phyloP scores from a whole-genome alignment of 2,329 filamentous ascomycete genomes.

The Sporothrix brasiliensis region DNA sequence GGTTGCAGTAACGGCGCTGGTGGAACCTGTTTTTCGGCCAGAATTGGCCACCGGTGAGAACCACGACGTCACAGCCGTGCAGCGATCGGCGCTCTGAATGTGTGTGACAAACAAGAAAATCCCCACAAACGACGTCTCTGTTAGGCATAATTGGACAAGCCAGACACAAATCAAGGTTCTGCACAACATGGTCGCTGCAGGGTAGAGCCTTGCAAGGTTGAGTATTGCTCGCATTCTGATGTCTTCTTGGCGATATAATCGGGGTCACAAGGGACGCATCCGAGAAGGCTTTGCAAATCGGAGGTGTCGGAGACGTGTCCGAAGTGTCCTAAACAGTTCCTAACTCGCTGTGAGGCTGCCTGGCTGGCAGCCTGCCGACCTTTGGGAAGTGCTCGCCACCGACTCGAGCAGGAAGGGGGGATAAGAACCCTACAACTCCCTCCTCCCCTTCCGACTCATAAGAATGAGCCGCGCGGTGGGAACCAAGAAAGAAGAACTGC shows the following conservation, averaged over 20 bases:
- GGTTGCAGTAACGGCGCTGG: background rate
- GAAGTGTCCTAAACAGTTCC: background rate
- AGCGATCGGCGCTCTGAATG: background rate
- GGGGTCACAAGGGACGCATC: background rate
- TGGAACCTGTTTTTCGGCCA: slow-evolving; percentile 24
- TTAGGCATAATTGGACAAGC: background rate
- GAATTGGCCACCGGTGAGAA: slow-evolving; percentile 41
- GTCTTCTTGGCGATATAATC: background rate
- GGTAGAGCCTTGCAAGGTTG: slow-evolving; percentile 1
- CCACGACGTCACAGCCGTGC: slow-evolving; percentile 27
- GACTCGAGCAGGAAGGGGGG: background rate
- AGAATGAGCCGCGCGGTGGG: background rate
- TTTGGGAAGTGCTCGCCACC: slow-evolving; percentile 6
- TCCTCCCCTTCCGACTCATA: no score
- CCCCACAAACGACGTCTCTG: background rate
- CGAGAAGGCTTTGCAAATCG: background rate
- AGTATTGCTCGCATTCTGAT: background rate
- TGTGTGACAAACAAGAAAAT: background rate
- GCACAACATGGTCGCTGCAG: background rate
- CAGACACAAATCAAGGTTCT: background rate
- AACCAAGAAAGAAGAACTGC: background rate
- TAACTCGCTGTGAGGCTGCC: background rate
- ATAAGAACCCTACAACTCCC: background rate
- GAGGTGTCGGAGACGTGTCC: slow-evolving; percentile 6
- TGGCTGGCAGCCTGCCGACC: background rate